These are phyloP conservation scores for Borovskyia barvae DNA, from an alignment of 208 protist species.

Conservation along the genomic window DNA sequence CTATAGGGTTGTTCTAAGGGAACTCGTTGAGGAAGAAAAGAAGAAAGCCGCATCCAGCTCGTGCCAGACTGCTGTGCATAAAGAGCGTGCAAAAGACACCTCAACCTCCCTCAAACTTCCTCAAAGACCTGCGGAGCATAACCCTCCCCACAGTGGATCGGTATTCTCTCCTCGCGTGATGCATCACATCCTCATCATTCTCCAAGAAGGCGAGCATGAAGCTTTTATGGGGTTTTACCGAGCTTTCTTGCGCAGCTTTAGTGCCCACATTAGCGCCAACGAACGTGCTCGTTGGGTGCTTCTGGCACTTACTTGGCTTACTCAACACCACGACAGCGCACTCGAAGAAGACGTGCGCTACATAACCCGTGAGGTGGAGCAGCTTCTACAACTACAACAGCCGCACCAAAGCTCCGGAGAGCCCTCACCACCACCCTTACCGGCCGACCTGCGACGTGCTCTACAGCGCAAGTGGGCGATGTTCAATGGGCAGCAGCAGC, in stretches of 20 bases:
- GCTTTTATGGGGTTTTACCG: conserved; percentile 69
- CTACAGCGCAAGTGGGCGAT: conserved; percentile 34
- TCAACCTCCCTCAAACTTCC: too few species aligned
- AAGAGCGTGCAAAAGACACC: too few species aligned
- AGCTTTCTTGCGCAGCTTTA: conserved; percentile 30
- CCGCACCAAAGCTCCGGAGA: neutral
- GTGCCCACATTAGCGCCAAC: conserved; percentile 12
- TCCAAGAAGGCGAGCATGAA: conserved; percentile 71
- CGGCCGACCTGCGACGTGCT: conserved; percentile 20
- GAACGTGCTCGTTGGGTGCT: conserved; percentile 45
- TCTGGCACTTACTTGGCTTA: conserved; percentile 39
- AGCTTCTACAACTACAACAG: conserved; percentile 24
- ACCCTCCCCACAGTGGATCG: neutral
- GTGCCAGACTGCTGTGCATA: too few species aligned
- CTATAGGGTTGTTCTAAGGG: too few species aligned
- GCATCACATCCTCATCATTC: conserved; percentile 49
- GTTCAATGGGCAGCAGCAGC: too few species aligned
- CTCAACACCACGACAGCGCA: conserved; percentile 11
- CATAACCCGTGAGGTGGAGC: conserved; percentile 37
- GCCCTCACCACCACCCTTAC: conserved; percentile 2
- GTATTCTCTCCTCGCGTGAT: conserved; percentile 59
- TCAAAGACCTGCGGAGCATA: neutral
- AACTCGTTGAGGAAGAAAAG: too few species aligned
- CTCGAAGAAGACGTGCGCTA: conserved; percentile 30
- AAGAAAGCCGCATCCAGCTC: too few species aligned